Conservation (phyloP, 805 yeast genomes). For the Dipodascopsis uninucleata region DNA sequence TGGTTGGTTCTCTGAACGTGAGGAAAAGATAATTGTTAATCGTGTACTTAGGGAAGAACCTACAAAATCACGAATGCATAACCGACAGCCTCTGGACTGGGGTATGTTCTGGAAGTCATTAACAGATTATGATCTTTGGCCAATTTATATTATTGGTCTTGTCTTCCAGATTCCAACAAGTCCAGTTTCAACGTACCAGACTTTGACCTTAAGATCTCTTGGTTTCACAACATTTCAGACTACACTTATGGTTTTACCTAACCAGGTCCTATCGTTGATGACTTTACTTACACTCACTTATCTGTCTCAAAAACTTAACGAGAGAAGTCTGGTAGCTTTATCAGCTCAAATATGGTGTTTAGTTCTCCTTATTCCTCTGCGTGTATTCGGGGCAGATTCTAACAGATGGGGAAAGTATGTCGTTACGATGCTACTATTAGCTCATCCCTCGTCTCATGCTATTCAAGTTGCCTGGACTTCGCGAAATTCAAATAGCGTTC, state of each 20-base stretch:
- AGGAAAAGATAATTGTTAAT: slow-evolving; percentile 57
- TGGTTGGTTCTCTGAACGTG: slow-evolving; percentile 54
- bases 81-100: slow-evolving; percentile 49
- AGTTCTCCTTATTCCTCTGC: slow-evolving; percentile 30
- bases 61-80: slow-evolving; percentile 59
- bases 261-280: slow-evolving; percentile 31
- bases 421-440: slow-evolving; percentile 36
- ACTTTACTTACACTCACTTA: slow-evolving; percentile 30
- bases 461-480: slow-evolving; percentile 60
- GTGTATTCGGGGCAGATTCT: slow-evolving; percentile 8
- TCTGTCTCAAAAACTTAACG: slow-evolving; percentile 7
- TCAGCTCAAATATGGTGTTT: slow-evolving; percentile 21
- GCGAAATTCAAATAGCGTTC: slow-evolving; percentile 56
- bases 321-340: slow-evolving; percentile 13
- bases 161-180: slow-evolving; percentile 41
- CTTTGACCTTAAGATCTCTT: slow-evolving; percentile 46
- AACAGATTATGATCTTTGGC: slow-evolving; percentile 53
- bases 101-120: slow-evolving; percentile 43
- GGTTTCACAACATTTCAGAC: slow-evolving; percentile 53
- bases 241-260: slow-evolving; percentile 54
- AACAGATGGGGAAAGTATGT: slow-evolving; percentile 27
- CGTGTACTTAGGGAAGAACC: slow-evolving; percentile 63
- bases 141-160: slow-evolving; percentile 50
- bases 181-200: slow-evolving; percentile 45
- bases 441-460: slow-evolving; percentile 52